Conservation (phyloP, 768 basidiomycete species). For the Suillus subaureus region DNA sequence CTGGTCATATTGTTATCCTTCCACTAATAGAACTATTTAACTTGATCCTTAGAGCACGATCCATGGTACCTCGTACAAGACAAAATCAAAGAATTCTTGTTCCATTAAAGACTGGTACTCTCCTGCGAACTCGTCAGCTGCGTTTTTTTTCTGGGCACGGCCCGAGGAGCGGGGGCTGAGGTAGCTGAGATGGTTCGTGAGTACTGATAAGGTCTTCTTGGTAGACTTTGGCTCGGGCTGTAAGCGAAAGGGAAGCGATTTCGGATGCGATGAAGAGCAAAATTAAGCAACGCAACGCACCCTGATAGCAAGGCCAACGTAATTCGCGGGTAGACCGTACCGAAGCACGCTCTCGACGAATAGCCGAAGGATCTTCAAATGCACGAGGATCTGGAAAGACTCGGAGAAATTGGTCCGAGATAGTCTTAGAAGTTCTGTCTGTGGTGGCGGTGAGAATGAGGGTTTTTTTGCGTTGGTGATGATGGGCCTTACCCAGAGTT, state of each 20-base stretch:
- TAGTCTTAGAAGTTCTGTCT: constrained; percentile 91
- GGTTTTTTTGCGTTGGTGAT: background rate
- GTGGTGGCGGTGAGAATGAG: constrained; percentile 7
- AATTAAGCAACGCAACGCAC: constrained; percentile 38
- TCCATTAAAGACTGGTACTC: constrained; percentile 94
- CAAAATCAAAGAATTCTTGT: constrained; percentile 95
- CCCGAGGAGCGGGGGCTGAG: constrained; percentile 70
- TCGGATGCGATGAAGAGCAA: background rate
- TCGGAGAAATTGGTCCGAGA: constrained; percentile 97
- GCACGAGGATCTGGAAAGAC: constrained; percentile 90
- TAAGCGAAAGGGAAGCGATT: background rate
- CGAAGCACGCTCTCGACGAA: constrained; percentile 95
- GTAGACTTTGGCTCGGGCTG: constrained; percentile 85
- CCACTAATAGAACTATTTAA: constrained; percentile 54
- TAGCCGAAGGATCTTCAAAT: constrained; percentile 87
- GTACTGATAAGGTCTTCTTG: constrained; percentile 72
- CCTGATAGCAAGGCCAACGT: constrained; percentile 79
- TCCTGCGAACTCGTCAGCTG: constrained; percentile 74
- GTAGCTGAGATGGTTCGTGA: constrained; percentile 82
- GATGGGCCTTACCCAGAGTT: constrained; percentile 79
- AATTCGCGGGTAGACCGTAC: constrained; percentile 94
- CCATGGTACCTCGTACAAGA: constrained; percentile 92
- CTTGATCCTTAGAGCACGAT: constrained; percentile 57
- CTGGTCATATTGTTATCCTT: constrained; percentile 63
- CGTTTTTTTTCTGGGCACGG: constrained; percentile 46